Percentiles rank a stretch among this genome's conserved stretches.
These are phyloP conservation scores for Aurifilum marmelostoma DNA, from an alignment of 2,329 filamentous ascomycete genomes.

Conservation along the genomic window DNA sequence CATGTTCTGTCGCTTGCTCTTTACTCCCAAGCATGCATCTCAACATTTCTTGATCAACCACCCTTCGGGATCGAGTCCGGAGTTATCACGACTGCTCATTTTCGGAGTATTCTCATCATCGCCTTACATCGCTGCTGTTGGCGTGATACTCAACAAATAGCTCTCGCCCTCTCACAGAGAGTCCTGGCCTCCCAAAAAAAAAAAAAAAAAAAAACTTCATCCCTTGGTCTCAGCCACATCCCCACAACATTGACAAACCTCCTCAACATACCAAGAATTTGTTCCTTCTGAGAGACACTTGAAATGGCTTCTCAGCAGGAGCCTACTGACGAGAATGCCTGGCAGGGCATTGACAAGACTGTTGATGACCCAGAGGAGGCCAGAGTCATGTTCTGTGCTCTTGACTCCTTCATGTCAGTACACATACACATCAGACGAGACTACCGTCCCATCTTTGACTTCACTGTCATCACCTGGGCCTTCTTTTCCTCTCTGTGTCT, in stretches of 20 bases:
- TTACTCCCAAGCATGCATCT: conserved; percentile 8
- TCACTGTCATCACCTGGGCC: not conserved
- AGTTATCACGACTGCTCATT: not conserved
- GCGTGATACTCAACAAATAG: not conserved
- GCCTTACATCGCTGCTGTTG: not conserved
- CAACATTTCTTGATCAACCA: not conserved
- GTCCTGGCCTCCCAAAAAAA: no score
- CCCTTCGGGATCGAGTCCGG: conserved; percentile 8
- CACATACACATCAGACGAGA: conserved; percentile 24
- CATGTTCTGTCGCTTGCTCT: not conserved
- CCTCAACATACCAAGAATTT: not conserved
- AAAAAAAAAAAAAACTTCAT: no score
- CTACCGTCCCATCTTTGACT: not conserved
- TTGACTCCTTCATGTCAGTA: conserved; percentile 88
- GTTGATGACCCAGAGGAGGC: conserved; percentile 79
- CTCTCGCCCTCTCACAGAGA: not conserved
- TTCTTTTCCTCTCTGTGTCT: not conserved
- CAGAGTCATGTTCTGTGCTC: conserved; percentile 75
- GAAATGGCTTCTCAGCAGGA: conserved; percentile 7
- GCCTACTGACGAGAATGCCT: conserved; percentile 45
- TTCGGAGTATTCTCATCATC: not conserved
- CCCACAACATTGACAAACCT: not conserved
- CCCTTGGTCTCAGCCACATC: not conserved
- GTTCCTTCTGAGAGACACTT: not conserved
- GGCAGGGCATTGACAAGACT: conserved; percentile 66